These are phyloP conservation scores for Fraxinus platypoda DNA, from an alignment of 305 asterid genomes.

Conservation along the genomic window DNA sequence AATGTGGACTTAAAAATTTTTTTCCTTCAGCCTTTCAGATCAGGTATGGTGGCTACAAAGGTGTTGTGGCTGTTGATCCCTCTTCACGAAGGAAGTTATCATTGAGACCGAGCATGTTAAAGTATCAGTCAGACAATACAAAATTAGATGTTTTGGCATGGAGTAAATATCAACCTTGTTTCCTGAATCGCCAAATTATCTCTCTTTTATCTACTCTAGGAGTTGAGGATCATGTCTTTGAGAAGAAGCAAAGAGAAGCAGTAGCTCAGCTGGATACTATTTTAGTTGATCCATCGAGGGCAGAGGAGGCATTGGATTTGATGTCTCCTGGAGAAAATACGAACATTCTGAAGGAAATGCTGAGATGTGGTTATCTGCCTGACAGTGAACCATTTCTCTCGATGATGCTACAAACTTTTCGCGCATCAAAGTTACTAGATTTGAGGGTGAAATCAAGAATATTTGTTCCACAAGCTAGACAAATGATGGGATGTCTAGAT, in stretches of 20 bases:
- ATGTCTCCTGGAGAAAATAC: conserved; percentile 49
- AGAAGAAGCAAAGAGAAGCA: conserved; percentile 39
- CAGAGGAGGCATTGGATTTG: conserved; percentile 44
- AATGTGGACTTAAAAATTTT: conserved; percentile 36
- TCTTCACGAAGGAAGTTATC: conserved; percentile 37
- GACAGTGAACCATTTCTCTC: conserved; percentile 48
- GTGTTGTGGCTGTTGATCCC: conserved; percentile 54
- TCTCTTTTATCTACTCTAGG: conserved; percentile 50
- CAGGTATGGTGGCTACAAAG: conserved; percentile 51
- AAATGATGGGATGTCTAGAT: conserved; percentile 52
- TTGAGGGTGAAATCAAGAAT: conserved; percentile 38
- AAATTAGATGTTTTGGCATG: conserved; percentile 42
- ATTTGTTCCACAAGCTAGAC: conserved; percentile 39
- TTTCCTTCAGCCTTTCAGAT: conserved; percentile 50
- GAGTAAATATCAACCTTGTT: conserved; percentile 51
- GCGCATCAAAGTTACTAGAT: conserved; percentile 41
- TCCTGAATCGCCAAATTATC: conserved; percentile 40
- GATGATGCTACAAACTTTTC: conserved; percentile 47
- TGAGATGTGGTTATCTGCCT: conserved; percentile 46
- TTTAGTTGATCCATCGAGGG: conserved; percentile 37
- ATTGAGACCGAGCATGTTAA: conserved; percentile 41
- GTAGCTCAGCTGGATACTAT: conserved; percentile 35
- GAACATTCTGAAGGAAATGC: conserved; percentile 44
- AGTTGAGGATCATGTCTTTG: conserved; percentile 31
- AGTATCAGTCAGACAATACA: conserved; percentile 34